These are phyloP conservation scores for Trichoderma endophyticum DNA, from an alignment of 2,329 filamentous ascomycete species.

Conservation along the genomic window DNA sequence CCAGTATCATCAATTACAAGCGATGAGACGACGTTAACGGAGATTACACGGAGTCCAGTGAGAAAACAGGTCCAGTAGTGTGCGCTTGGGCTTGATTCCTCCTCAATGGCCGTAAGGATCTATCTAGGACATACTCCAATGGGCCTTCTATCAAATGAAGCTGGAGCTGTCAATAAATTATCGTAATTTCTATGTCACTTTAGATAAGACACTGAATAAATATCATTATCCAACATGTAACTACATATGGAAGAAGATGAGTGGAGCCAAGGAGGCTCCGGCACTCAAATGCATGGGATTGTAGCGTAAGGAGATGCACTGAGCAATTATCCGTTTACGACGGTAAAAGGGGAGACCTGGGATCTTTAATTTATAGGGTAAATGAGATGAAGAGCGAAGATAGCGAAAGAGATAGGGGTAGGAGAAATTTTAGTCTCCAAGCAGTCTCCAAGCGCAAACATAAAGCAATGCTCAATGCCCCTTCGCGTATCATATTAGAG, in stretches of 20 bases:
- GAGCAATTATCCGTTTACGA: too few species aligned
- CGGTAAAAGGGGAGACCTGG: too few species aligned
- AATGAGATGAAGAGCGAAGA: background rate
- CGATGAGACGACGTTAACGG: background rate
- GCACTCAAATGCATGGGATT: too few species aligned
- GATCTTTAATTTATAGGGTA: too few species aligned
- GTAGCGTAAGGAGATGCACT: too few species aligned
- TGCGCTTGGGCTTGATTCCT: background rate
- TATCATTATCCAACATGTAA: background rate
- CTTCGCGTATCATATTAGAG: background rate
- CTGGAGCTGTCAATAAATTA: background rate
- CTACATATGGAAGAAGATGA: background rate
- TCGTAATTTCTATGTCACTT: background rate
- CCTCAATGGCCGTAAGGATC: background rate
- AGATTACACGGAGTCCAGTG: background rate
- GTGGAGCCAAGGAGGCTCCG: background rate
- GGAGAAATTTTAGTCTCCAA: background rate
- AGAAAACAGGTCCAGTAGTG: background rate
- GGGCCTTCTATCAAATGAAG: background rate
- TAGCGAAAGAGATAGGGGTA: background rate
- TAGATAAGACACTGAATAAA: fast-evolving
- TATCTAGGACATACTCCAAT: background rate
- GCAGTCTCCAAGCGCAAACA: background rate
- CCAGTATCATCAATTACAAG: background rate
- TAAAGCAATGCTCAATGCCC: background rate